Percentiles rank a stretch among this genome's conserved stretches.
Evolutionary conservation across 768 basidiomycete genomes (phyloP).

Genomic region (Trametes meyenii): DNA sequence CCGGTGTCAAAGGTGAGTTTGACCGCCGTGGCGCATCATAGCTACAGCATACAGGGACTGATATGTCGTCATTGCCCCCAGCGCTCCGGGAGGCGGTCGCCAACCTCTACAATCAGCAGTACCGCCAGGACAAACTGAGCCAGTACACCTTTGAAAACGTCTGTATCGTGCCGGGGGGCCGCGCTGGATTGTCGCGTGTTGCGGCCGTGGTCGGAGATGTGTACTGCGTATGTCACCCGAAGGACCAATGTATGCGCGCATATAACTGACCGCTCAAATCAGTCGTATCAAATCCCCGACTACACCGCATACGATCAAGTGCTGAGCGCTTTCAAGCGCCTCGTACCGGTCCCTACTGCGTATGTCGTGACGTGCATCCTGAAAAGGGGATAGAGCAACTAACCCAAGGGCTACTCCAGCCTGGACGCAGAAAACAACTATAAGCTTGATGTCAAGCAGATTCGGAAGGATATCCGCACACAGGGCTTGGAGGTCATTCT

Average conservation of each 20-base stretch:
- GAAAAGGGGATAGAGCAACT: conserved; percentile 6
- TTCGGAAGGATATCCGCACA: conserved; percentile 73
- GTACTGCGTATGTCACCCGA: conserved; percentile 48
- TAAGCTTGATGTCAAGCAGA: conserved; percentile 76
- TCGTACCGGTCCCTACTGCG: conserved; percentile 91
- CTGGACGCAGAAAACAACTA: conserved; percentile 59
- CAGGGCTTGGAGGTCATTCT: conserved; percentile 86
- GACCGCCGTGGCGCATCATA: neutral
- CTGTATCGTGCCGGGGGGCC: conserved; percentile 93
- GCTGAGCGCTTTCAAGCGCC: conserved; percentile 81
- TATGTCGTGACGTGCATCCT: conserved; percentile 40
- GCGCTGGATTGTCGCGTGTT: conserved; percentile 85
- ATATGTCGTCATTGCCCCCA: conserved; percentile 32
- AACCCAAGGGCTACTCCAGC: conserved; percentile 27
- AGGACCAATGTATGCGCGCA: neutral
- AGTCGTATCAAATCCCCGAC: conserved; percentile 91
- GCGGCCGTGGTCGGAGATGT: conserved; percentile 93
- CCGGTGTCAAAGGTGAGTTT: conserved; percentile 76
- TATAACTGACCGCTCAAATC: conserved; percentile 12
- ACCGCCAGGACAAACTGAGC: conserved; percentile 77
- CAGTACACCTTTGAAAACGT: conserved; percentile 93
- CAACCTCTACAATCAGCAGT: conserved; percentile 84
- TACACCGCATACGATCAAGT: conserved; percentile 90
- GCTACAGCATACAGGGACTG: neutral
- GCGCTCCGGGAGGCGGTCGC: conserved; percentile 90